These are phyloP conservation scores for Chytriomyces hyalinus DNA, from an alignment of 192 early-diverging fungal species.

Conservation along the genomic window DNA sequence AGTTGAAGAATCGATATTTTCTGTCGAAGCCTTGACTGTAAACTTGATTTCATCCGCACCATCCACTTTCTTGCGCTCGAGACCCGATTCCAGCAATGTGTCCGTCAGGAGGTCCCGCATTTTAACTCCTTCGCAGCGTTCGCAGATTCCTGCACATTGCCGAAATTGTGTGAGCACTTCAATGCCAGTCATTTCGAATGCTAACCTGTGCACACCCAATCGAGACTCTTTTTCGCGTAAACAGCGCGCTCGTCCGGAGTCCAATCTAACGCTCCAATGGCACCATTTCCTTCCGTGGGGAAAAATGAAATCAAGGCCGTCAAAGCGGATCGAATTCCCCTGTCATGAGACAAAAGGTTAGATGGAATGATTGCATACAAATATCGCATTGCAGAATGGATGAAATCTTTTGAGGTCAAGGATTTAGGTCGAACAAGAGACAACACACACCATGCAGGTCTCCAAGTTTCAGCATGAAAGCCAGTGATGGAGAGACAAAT, in stretches of 20 bases:
- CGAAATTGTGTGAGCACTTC: too few species aligned
- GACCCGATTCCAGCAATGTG: background rate
- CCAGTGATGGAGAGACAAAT: slow-evolving; percentile 94
- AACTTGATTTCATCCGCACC: slow-evolving; percentile 29
- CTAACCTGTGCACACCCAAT: slow-evolving; percentile 46
- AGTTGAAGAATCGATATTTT: background rate
- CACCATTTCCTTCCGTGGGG: slow-evolving; percentile 81
- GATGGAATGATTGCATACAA: background rate
- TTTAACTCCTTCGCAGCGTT: slow-evolving; percentile 25
- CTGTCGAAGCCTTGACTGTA: background rate
- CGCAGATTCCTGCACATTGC: slow-evolving; percentile 6
- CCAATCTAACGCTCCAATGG: slow-evolving; percentile 79
- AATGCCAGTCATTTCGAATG: background rate
- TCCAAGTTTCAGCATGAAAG: slow-evolving; percentile 95
- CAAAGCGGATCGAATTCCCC: slow-evolving; percentile 86
- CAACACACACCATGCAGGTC: slow-evolving; percentile 79
- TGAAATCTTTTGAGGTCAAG: background rate
- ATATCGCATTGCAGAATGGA: background rate
- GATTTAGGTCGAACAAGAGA: background rate
- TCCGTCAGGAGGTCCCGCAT: slow-evolving; percentile 25
- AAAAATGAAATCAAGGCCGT: slow-evolving; percentile 89
- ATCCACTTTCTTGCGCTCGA: slow-evolving; percentile 26
- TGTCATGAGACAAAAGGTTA: background rate
- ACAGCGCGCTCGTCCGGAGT: slow-evolving; percentile 67
- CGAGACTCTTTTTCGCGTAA: slow-evolving; percentile 63